These are phyloP conservation scores for Prunus armeniaca DNA, from an alignment of 306 rosid genomes.

Conservation along the genomic window DNA sequence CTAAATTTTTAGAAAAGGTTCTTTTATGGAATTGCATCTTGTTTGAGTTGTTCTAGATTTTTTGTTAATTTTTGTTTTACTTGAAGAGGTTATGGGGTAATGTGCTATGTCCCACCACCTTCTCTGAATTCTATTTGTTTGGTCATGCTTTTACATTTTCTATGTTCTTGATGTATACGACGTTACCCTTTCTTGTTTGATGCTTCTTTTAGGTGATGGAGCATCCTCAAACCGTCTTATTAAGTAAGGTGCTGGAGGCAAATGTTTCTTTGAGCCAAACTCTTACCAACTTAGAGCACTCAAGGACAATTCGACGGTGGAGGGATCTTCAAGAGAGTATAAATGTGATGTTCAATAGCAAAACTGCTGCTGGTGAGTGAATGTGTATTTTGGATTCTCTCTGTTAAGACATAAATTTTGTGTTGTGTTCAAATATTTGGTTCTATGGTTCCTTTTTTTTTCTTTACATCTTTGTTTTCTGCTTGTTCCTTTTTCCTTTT, in stretches of 20 bases:
- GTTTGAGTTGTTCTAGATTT: not conserved
- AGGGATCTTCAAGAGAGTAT: slow-evolving; percentile 83
- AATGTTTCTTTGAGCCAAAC: slow-evolving; percentile 64
- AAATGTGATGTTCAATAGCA: slow-evolving; percentile 68
- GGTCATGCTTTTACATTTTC: slow-evolving; percentile 15
- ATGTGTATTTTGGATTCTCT: slow-evolving; percentile 9
- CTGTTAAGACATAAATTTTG: not conserved
- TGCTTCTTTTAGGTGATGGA: slow-evolving; percentile 66
- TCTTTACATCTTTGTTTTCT: not conserved
- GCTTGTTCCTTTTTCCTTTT: not conserved
- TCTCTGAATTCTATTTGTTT: not conserved
- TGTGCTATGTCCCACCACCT: not conserved
- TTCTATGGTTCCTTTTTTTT: not conserved
- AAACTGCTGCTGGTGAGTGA: slow-evolving; percentile 57
- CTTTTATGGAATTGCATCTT: not conserved
- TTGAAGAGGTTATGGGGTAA: not conserved
- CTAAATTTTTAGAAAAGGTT: not conserved
- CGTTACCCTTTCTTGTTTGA: slow-evolving; percentile 1
- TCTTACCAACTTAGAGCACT: slow-evolving; percentile 39
- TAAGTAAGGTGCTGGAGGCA: slow-evolving; percentile 65
- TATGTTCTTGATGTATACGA: slow-evolving; percentile 1
- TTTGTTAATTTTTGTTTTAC: not conserved
- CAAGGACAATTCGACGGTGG: slow-evolving; percentile 52
- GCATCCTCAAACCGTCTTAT: slow-evolving; percentile 81
- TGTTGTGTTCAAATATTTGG: not conserved